Evolutionary conservation across 2,329 filamentous ascomycete genomes (phyloP).

Genomic region (Scopulariopsis brevicaulis): DNA sequence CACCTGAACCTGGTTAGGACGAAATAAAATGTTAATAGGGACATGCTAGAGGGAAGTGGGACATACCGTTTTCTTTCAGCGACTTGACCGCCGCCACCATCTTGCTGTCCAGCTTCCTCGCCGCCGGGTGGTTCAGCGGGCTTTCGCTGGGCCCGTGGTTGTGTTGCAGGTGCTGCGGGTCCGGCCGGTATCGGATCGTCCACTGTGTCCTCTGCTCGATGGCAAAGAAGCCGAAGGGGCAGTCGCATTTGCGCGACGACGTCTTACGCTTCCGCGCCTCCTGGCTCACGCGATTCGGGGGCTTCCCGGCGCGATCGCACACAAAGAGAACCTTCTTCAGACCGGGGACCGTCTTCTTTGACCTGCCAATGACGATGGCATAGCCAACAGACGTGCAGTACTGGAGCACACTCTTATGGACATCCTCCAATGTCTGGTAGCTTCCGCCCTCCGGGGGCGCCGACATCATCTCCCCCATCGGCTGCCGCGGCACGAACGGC

Average conservation of each 20-base stretch:
- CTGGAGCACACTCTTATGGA: slow-evolving; percentile 51
- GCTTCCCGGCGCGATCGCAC: slow-evolving; percentile 54
- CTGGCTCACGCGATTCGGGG: slow-evolving; percentile 48
- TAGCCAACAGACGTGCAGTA: slow-evolving; percentile 58
- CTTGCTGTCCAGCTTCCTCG: slow-evolving; percentile 53
- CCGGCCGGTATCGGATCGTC: slow-evolving; percentile 54
- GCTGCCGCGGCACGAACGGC: slow-evolving; percentile 39
- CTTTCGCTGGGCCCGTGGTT: slow-evolving; percentile 58
- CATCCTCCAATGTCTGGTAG: slow-evolving; percentile 51
- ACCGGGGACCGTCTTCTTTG: slow-evolving; percentile 56
- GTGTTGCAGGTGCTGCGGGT: slow-evolving; percentile 44
- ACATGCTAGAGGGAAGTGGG: slow-evolving; percentile 2
- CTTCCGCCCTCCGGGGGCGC: slow-evolving; percentile 53
- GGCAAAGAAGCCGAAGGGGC: slow-evolving; percentile 59
- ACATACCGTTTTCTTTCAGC: slow-evolving; percentile 53
- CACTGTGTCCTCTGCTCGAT: slow-evolving; percentile 57
- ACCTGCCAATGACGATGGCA: slow-evolving; percentile 56
- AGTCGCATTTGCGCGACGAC: slow-evolving; percentile 58
- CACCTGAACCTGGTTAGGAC: slow-evolving; percentile 33
- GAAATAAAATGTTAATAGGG: slow-evolving; percentile 4
- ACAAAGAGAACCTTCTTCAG: slow-evolving; percentile 58
- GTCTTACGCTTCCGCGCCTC: slow-evolving; percentile 55
- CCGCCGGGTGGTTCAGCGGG: slow-evolving; percentile 53
- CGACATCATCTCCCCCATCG: slow-evolving; percentile 49
- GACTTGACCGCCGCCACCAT: slow-evolving; percentile 58